phyloP scores from a whole-genome alignment of 768 basidiomycete genomes.

The Mycena pura region DNA sequence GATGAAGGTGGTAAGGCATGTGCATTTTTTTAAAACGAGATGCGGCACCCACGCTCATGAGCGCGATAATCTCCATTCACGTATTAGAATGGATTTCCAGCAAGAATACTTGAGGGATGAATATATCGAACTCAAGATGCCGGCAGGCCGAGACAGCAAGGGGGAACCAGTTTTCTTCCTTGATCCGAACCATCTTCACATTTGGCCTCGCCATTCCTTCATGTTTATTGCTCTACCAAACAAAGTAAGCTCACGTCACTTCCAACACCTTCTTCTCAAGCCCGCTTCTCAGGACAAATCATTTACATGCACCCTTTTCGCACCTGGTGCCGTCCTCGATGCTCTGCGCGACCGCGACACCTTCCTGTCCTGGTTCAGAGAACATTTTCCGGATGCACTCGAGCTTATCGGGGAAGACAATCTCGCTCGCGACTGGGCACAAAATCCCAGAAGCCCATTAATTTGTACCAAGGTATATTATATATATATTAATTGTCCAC shows the following conservation, averaged over 20 bases:
- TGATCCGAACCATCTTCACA: slow-evolving; percentile 96
- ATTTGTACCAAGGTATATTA: slow-evolving; percentile 94
- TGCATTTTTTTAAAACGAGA: slow-evolving; percentile 35
- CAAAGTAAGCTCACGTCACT: slow-evolving; percentile 64
- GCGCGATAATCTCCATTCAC: slow-evolving; percentile 11
- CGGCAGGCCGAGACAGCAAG: slow-evolving; percentile 68
- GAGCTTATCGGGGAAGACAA: slow-evolving; percentile 81
- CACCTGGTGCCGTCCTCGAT: slow-evolving; percentile 80
- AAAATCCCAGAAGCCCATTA: slow-evolving; percentile 87
- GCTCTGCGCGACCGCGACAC: slow-evolving; percentile 63
- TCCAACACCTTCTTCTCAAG: slow-evolving; percentile 28
- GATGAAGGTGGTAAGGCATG: slow-evolving; percentile 93
- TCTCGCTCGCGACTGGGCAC: slow-evolving; percentile 77
- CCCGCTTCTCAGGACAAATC: slow-evolving; percentile 80
- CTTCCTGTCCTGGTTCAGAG: slow-evolving; percentile 77
- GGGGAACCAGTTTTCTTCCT: slow-evolving; percentile 78
- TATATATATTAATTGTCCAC: slow-evolving; percentile 39
- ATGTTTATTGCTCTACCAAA: slow-evolving; percentile 99
- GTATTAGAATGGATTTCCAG: slow-evolving; percentile 86
- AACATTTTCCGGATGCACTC: slow-evolving; percentile 89
- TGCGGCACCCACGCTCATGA: slow-evolving; percentile 23
- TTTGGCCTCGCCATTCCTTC: slow-evolving; percentile 99
- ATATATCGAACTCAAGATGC: slow-evolving; percentile 97
- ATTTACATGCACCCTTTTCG: slow-evolving; percentile 97
- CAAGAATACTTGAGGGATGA: slow-evolving; percentile 96